Percentiles rank a stretch among this genome's conserved stretches.
Evolutionary conservation across 208 protist species (phyloP).

Genomic region (Leishmania guyanensis): DNA sequence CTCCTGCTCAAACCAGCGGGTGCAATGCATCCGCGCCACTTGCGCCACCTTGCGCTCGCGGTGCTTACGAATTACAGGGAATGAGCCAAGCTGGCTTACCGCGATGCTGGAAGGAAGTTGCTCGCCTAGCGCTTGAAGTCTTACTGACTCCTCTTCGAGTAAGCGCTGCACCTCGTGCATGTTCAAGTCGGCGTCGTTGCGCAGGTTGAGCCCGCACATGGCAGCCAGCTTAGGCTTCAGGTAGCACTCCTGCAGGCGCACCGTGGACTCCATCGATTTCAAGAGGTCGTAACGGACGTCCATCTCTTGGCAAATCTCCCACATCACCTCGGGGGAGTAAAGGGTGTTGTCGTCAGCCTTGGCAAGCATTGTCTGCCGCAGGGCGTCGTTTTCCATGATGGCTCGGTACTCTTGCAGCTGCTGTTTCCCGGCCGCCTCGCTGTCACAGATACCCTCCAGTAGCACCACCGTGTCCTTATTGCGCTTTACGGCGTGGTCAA

Average conservation of each 20-base stretch:
- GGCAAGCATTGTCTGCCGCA: constrained; percentile 61
- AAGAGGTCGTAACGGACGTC: constrained; percentile 70
- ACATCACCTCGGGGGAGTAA: constrained; percentile 63
- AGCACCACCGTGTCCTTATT: constrained; percentile 74
- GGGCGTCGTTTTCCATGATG: constrained; percentile 48
- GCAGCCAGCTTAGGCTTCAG: constrained; percentile 90
- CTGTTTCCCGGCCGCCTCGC: constrained; percentile 56
- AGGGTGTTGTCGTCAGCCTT: constrained; percentile 85
- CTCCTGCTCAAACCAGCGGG: constrained; percentile 67
- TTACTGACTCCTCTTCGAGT: constrained; percentile 61
- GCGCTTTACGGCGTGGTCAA: constrained; percentile 65
- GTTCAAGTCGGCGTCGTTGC: constrained; percentile 84
- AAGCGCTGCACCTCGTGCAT: constrained; percentile 82
- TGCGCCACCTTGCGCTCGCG: constrained; percentile 80
- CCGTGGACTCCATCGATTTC: constrained; percentile 36
- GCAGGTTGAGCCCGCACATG: constrained; percentile 63
- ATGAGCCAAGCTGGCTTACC: constrained; percentile 63
- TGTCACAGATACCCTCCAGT: constrained; percentile 91
- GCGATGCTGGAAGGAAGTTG: constrained; percentile 51
- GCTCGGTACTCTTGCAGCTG: constrained; percentile 85
- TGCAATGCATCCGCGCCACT: constrained; percentile 65
- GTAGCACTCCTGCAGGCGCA: constrained; percentile 91
- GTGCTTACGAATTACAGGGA: constrained; percentile 65
- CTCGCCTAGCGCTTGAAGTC: constrained; percentile 41
- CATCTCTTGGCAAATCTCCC: constrained; percentile 82